phyloP scores from a whole-genome alignment of 768 basidiomycete species.

The Ephemerocybe angulata region DNA sequence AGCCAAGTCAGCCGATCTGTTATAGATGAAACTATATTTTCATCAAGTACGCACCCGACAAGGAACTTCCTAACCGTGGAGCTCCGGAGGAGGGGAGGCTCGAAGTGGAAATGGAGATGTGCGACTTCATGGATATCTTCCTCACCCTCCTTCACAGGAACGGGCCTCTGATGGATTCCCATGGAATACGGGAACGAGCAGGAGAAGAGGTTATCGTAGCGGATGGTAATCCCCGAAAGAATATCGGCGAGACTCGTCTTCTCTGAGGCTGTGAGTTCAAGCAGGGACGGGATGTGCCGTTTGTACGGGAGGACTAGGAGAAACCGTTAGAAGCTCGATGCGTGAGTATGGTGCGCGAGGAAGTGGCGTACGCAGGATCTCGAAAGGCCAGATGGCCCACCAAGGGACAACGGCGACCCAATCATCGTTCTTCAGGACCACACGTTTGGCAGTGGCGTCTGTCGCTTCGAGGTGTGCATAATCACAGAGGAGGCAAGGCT shows the following conservation, averaged over 20 bases:
- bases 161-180: constrained; percentile 87
- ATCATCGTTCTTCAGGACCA: constrained; percentile 68
- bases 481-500: constrained; percentile 73
- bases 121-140: constrained; percentile 53
- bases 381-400: constrained; percentile 96
- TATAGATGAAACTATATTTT: not conserved
- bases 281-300: constrained; percentile 73
- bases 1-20: no score
- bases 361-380: constrained; percentile 58
- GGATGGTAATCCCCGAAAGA: constrained; percentile 59
- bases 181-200: constrained; percentile 93
- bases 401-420: constrained; percentile 89
- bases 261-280: constrained; percentile 58
- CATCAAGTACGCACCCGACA: constrained; percentile 64
- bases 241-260: constrained; percentile 60
- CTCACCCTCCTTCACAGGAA: constrained; percentile 37
- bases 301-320: constrained; percentile 66
- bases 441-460: constrained; percentile 41
- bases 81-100: constrained; percentile 79
- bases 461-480: constrained; percentile 67
- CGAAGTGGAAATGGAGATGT: constrained; percentile 85
- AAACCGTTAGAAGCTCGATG: not conserved
- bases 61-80: constrained; percentile 85
- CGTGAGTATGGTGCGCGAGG: not conserved
- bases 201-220: constrained; percentile 76